phyloP scores from a whole-genome alignment of 2,329 filamentous ascomycete genomes.

The Alternaria sp. region DNA sequence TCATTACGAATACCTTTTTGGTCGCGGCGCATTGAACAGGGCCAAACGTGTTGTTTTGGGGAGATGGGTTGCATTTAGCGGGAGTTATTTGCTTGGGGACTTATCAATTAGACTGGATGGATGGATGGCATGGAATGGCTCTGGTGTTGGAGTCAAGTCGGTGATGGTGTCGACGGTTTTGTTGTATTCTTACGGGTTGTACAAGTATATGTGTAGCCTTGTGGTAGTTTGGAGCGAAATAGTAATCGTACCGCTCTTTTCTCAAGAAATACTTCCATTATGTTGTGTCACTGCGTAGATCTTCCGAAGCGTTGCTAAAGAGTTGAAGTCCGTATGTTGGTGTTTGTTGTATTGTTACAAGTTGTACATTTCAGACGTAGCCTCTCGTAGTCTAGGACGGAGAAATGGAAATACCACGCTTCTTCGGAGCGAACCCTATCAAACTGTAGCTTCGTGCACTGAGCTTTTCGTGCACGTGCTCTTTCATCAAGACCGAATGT shows the following conservation, averaged over 20 bases:
- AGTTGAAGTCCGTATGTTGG: background rate
- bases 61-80: slow-evolving; percentile 3
- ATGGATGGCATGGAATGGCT: background rate
- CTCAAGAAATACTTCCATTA: background rate
- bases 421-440: too few relatives aligned
- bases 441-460: too few relatives aligned
- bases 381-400: too few relatives aligned
- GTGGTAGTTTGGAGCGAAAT: background rate
- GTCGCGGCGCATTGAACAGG: slow-evolving; percentile 70
- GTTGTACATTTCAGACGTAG: background rate
- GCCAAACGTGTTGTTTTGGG: background rate
- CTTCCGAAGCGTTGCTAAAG: background rate
- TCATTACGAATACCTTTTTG: slow-evolving; percentile 86
- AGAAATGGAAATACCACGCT: fast-evolving
- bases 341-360: background rate
- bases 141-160: background rate
- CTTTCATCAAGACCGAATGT: too few relatives aligned
- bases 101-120: background rate
- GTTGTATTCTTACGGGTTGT: background rate
- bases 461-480: too few relatives aligned
- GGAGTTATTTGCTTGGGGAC: slow-evolving; percentile 1
- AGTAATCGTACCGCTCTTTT: background rate
- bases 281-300: background rate
- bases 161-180: background rate
- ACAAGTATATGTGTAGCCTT: background rate